phyloP scores from a whole-genome alignment of 2,329 filamentous ascomycete genomes.

The Penicillium sp. region DNA sequence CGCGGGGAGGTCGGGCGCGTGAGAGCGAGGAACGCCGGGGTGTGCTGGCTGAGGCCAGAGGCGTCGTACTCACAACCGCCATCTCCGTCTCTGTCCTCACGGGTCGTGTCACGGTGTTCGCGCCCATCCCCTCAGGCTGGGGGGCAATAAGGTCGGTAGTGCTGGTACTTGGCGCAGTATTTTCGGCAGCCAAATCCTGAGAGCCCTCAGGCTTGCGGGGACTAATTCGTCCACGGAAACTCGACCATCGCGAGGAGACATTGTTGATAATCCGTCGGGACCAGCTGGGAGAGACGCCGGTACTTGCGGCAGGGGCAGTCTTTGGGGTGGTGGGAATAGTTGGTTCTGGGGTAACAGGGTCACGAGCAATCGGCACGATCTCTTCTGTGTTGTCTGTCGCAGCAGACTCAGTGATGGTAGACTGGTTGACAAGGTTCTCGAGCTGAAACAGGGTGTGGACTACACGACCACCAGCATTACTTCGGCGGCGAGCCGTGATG shows the following conservation, averaged over 20 bases:
- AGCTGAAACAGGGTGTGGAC: constrained; percentile 37
- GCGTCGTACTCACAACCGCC: not conserved
- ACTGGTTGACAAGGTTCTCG: constrained; percentile 33
- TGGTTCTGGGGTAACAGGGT: not conserved
- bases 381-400: constrained; percentile 7
- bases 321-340: not conserved
- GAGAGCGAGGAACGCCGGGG: not conserved
- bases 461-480: constrained; percentile 33
- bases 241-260: constrained; percentile 18
- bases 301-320: constrained; percentile 2
- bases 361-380: not conserved
- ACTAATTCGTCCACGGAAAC: constrained; percentile 10
- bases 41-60: not conserved
- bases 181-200: not conserved
- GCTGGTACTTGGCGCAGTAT: not conserved
- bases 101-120: too few relatives aligned
- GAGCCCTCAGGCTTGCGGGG: not conserved
- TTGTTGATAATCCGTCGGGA: constrained; percentile 17
- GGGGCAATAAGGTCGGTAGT: not conserved
- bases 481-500: constrained; percentile 30
- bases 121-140: not conserved
- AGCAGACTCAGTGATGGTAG: constrained; percentile 23
- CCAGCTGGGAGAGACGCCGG: constrained; percentile 1
- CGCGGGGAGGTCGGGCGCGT: not conserved
- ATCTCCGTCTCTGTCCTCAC: not conserved